phyloP scores from a whole-genome alignment of 345 rosid genomes.

The Camelina sativa region DNA sequence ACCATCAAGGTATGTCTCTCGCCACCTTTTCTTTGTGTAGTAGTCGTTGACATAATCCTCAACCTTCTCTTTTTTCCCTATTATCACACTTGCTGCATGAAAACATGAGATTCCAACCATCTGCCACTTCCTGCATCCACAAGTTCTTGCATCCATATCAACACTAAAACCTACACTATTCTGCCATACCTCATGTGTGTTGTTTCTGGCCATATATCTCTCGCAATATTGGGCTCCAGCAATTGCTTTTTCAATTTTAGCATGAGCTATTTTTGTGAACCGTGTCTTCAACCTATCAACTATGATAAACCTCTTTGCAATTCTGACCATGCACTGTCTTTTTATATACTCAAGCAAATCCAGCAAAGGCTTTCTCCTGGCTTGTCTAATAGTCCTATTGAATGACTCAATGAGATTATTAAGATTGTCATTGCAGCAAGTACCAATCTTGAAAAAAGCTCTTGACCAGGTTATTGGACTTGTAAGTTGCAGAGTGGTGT shows the following conservation, averaged over 20 bases:
- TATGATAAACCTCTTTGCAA: not conserved
- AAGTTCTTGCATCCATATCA: not conserved
- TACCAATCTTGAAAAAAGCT: slow-evolving; percentile 4
- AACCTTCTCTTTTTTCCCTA: too few relatives aligned
- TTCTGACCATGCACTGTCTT: not conserved
- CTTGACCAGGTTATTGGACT: too few relatives aligned
- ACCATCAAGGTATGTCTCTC: too few relatives aligned
- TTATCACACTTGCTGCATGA: too few relatives aligned
- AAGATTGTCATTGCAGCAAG: not conserved
- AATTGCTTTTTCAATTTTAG: not conserved
- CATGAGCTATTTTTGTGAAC: not conserved
- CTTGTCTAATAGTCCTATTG: not conserved
- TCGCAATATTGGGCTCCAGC: not conserved
- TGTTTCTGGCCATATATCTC: not conserved
- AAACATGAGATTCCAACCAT: too few relatives aligned
- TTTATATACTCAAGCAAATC: not conserved
- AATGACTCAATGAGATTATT: not conserved
- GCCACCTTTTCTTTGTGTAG: too few relatives aligned
- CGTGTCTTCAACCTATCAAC: not conserved
- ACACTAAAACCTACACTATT: not conserved
- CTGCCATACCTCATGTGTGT: not conserved
- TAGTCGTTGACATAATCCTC: too few relatives aligned
- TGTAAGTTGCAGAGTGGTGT: too few relatives aligned
- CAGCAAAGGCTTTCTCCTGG: not conserved
- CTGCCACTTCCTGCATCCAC: too few relatives aligned